Percentiles rank a stretch among this genome's conserved stretches.
Evolutionary conservation across 768 basidiomycete species (phyloP).

Genomic region (Leccinellum albellum): DNA sequence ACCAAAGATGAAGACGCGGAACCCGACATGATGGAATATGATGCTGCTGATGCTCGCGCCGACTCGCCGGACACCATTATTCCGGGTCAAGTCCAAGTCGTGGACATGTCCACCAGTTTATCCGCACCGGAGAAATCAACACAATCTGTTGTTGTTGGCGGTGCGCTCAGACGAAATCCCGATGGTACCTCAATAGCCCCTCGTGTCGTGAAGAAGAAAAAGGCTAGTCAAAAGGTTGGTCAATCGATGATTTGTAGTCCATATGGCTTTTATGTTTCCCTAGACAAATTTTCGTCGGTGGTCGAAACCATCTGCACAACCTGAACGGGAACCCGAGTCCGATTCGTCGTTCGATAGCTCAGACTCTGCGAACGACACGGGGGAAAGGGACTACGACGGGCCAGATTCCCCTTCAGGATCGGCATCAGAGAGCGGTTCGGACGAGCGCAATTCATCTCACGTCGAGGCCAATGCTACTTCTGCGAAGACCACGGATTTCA

Average conservation of each 20-base stretch:
- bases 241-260: neutral
- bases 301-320: constrained; percentile 36
- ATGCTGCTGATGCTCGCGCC: constrained; percentile 5
- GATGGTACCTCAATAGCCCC: constrained; percentile 60
- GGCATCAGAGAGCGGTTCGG: constrained; percentile 18
- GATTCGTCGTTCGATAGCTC: constrained; percentile 77
- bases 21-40: constrained; percentile 30
- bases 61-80: neutral
- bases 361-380: constrained; percentile 63
- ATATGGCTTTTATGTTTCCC: constrained; percentile 3
- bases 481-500: constrained; percentile 60
- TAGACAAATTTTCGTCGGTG: constrained; percentile 49
- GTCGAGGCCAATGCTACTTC: constrained; percentile 16
- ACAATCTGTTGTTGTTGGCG: constrained; percentile 46
- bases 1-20: constrained; percentile 35
- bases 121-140: constrained; percentile 11
- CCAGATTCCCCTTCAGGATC: constrained; percentile 11
- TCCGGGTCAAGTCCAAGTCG: constrained; percentile 6
- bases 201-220: constrained; percentile 41
- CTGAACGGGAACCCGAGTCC: constrained; percentile 34
- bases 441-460: constrained; percentile 16
- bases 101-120: constrained; percentile 15
- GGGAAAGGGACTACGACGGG: constrained; percentile 23
- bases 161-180: constrained; percentile 61
- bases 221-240: constrained; percentile 44